phyloP scores from a whole-genome alignment of 805 yeast species.

The Torulaspora delbrueckii region DNA sequence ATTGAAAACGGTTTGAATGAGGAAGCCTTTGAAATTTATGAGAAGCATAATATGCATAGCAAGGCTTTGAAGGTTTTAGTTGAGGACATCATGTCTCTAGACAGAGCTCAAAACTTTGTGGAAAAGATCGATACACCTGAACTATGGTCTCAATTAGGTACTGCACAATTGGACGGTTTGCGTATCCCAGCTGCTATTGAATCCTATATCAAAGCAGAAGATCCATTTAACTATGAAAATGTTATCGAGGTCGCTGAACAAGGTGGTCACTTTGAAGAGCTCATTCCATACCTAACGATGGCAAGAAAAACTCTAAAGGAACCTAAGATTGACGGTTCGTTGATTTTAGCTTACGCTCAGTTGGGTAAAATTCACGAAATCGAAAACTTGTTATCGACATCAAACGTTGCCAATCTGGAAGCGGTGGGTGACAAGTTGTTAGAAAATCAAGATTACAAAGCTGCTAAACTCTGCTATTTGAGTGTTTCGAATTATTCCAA shows the following conservation, averaged over 20 bases:
- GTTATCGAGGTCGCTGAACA: constrained; percentile 94
- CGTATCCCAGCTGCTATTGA: constrained; percentile 87
- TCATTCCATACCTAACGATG: constrained; percentile 79
- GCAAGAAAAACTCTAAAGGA: constrained; percentile 90
- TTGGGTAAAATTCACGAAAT: constrained; percentile 72
- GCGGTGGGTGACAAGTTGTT: constrained; percentile 87
- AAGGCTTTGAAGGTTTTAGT: constrained; percentile 88
- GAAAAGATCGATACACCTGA: constrained; percentile 82
- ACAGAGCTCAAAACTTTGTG: constrained; percentile 90
- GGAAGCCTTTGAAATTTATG: constrained; percentile 91
- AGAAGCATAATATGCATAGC: constrained; percentile 68
- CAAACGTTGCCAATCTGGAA: constrained; percentile 92
- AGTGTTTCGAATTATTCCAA: constrained; percentile 91
- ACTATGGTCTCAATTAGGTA: constrained; percentile 92
- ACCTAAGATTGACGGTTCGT: constrained; percentile 87
- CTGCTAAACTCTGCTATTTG: constrained; percentile 83
- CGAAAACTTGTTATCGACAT: constrained; percentile 73
- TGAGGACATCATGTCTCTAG: constrained; percentile 89
- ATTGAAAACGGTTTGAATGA: constrained; percentile 82
- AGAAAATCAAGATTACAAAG: constrained; percentile 76
- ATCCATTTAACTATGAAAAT: constrained; percentile 82
- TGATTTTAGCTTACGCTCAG: constrained; percentile 81
- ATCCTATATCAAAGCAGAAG: constrained; percentile 87
- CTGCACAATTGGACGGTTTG: constrained; percentile 91
- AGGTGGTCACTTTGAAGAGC: constrained; percentile 94